Evolutionary conservation across 371 early-diverging fungal species (phyloP), one percentile per base, ranked within the genome.

Genomic region (Catenaria anguillulae): DNA sequence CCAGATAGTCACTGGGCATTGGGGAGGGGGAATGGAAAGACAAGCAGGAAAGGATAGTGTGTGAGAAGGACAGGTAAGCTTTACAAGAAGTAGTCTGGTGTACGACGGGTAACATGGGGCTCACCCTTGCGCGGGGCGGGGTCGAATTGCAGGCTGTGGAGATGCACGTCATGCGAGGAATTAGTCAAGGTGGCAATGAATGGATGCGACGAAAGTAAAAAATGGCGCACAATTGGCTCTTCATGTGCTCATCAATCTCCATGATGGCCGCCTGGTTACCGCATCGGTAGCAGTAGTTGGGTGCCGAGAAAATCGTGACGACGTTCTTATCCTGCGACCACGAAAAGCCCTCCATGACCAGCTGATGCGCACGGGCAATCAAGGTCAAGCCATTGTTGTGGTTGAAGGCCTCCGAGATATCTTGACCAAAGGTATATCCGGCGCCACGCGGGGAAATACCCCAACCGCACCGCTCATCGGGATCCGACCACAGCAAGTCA

Each of bases 51-150:
- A n/a, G n/a, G n/a, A n/a, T n/a, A n/a, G n/a, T n/a, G 40, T 40
- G 17, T 40, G 17, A 10, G 40, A 17, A 40, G 5, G 40, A 40
- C 5, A 40, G 5, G 40, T 10, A 40, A 40, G 17, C 10, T 10
- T 77, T 81, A 98, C 80, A 97, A 77, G 81, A 97, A 97, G 76
- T 97, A 99, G 75, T 99, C 97, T 52, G 98, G 98, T n/a, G 97
- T 97, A 65, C 94, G 88, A 64, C 95, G 86, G 55, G 93, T 88
- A 63, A 95, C 94, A 70, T 94, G 93, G 37, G 97, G 97, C 71
- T 99, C 98, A 37, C 94, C 95, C 68, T 89, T 86, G 69, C 93
- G 84, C 61, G 99, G 98, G 55, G 99, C 96, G 55, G 97, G 98
- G 69, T 99, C 98, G 69, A 97, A 99, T 79, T 97, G 97, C 63